A percentile compares a stretch with the other conserved stretches of the same genome.
phyloP scores from a whole-genome alignment of 176 grass and related monocot species.

The Oryza longistaminata region DNA sequence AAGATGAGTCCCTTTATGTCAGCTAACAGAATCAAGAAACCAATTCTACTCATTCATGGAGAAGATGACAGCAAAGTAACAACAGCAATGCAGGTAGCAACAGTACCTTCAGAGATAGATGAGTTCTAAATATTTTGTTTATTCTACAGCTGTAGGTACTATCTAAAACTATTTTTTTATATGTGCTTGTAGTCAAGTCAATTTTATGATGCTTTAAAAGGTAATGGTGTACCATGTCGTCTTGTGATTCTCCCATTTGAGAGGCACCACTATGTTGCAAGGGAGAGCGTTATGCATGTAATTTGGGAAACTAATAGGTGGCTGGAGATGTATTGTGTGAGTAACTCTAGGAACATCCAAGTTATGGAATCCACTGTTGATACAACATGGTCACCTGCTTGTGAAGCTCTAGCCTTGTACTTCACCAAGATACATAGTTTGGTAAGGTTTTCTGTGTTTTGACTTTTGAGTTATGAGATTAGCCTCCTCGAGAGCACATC shows the following conservation, averaged over 20 bases:
- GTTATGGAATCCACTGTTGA: conserved; percentile 30
- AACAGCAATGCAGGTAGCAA: conserved; percentile 73
- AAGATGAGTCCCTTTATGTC: conserved; percentile 94
- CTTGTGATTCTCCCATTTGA: conserved; percentile 78
- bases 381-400: conserved; percentile 39
- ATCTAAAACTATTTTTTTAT: neutral
- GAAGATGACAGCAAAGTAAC: conserved; percentile 89
- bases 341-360: conserved; percentile 37
- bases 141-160: conserved; percentile 10
- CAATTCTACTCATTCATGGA: conserved; percentile 81
- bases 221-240: conserved; percentile 67
- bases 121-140: conserved; percentile 13
- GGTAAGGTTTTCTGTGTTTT: conserved; percentile 38
- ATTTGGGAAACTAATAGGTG: conserved; percentile 86
- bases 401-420: conserved; percentile 40
- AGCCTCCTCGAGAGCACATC: neutral
- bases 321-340: conserved; percentile 73
- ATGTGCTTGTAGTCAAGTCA: conserved; percentile 62
- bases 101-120: conserved; percentile 9
- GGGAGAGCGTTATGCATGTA: conserved; percentile 89
- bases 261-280: conserved; percentile 70
- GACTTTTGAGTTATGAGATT: neutral
- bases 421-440: conserved; percentile 53
- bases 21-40: conserved; percentile 83
- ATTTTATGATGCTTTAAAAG: conserved; percentile 84